phyloP scores from a whole-genome alignment of 2,329 filamentous ascomycete genomes.

The Hysterium pulicare region DNA sequence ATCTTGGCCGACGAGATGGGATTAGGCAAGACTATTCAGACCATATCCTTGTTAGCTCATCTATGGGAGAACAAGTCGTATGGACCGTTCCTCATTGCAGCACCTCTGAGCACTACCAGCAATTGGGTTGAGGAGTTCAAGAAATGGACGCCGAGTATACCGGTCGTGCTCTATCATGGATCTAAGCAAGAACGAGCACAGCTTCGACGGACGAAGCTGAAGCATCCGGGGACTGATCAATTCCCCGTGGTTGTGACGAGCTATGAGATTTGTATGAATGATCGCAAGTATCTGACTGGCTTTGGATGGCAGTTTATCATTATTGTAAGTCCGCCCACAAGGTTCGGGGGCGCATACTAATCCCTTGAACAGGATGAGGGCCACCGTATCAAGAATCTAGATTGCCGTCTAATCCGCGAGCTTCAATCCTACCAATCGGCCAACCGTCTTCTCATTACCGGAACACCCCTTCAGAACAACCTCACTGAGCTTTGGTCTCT shows the following conservation, averaged over 20 bases:
- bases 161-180: slow-evolving; percentile 88
- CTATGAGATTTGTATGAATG: slow-evolving; percentile 93
- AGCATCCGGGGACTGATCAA: slow-evolving; percentile 62
- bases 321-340: slow-evolving; percentile 57
- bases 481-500: slow-evolving; percentile 92
- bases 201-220: slow-evolving; percentile 70
- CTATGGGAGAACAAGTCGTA: slow-evolving; percentile 83
- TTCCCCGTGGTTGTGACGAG: slow-evolving; percentile 94
- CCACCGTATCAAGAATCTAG: slow-evolving; percentile 94
- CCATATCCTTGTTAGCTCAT: slow-evolving; percentile 81
- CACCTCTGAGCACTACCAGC: slow-evolving; percentile 83
- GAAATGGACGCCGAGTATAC: slow-evolving; percentile 84
- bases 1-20: slow-evolving; percentile 96
- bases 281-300: slow-evolving; percentile 73
- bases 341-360: slow-evolving; percentile 9
- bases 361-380: slow-evolving; percentile 69
- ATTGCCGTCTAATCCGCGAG: slow-evolving; percentile 86
- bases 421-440: slow-evolving; percentile 85
- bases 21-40: slow-evolving; percentile 86
- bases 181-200: slow-evolving; percentile 71
- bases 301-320: slow-evolving; percentile 98
- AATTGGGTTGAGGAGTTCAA: slow-evolving; percentile 96
- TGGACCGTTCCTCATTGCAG: slow-evolving; percentile 86
- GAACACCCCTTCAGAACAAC: slow-evolving; percentile 94
- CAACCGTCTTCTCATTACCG: slow-evolving; percentile 87